Conservation (phyloP, 768 basidiomycete genomes). For the Suillus variegatus region DNA sequence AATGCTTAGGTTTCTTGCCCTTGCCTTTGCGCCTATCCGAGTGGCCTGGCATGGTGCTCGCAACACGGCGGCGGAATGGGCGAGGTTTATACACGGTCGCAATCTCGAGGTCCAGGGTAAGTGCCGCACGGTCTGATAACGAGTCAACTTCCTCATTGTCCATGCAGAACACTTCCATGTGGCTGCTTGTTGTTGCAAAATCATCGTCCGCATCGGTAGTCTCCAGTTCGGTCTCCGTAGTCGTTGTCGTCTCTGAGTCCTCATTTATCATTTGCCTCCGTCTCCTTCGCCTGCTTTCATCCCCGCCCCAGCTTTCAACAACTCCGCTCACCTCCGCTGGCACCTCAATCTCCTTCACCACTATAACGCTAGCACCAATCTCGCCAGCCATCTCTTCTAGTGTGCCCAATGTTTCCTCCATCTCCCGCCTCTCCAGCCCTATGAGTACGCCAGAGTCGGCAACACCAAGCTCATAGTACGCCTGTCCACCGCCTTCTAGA, state of each 20-base stretch:
- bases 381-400: conserved; percentile 94
- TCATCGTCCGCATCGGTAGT: conserved; percentile 40
- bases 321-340: conserved; percentile 48
- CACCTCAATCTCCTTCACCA: conserved; percentile 87
- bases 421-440: conserved; percentile 70
- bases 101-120: conserved; percentile 64
- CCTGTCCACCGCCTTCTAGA: conserved; percentile 80
- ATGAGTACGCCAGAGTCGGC: conserved; percentile 87
- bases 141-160: conserved; percentile 42
- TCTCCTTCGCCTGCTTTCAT: conserved; percentile 27
- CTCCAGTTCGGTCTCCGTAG: conserved; percentile 41
- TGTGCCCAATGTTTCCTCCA: conserved; percentile 82
- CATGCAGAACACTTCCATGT: conserved; percentile 44
- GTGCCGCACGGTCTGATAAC: conserved; percentile 31
- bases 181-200: conserved; percentile 22
- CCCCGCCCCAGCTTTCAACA: conserved; percentile 40
- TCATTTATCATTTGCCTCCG: conserved; percentile 29
- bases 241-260: conserved; percentile 32
- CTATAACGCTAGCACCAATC: conserved; percentile 88
- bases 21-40: conserved; percentile 19
- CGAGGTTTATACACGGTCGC: conserved; percentile 74
- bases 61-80: conserved; percentile 51
- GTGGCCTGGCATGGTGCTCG: conserved; percentile 23
- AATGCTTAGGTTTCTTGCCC: conserved; percentile 35
- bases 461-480: conserved; percentile 82